Conservation (phyloP, 345 rosid genomes). For the Ailanthus altissimus region DNA sequence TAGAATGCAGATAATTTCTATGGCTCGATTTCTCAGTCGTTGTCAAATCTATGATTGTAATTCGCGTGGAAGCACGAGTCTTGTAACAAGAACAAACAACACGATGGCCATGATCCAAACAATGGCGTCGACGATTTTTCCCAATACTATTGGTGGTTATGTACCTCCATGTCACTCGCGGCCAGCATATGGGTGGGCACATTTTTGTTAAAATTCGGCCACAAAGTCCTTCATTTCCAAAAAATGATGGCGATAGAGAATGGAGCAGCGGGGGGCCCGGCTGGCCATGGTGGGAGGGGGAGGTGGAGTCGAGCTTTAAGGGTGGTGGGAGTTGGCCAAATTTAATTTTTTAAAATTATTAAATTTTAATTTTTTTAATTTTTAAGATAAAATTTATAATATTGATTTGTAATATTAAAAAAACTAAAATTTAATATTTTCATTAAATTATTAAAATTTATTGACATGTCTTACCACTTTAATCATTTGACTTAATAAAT, state of each 20-base stretch:
- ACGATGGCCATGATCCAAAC: slow-evolving; percentile 89
- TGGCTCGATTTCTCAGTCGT: slow-evolving; percentile 61
- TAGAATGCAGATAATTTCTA: slow-evolving; percentile 95
- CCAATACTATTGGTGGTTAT: slow-evolving; percentile 43
- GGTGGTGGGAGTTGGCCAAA: too few relatives aligned
- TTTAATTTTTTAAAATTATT: too few relatives aligned
- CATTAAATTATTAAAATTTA: too few relatives aligned
- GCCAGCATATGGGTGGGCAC: slow-evolving; percentile 44
- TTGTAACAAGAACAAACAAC: slow-evolving; percentile 70
- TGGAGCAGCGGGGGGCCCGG: too few relatives aligned
- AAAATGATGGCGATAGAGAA: slow-evolving; percentile 77
- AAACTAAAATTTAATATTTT: too few relatives aligned
- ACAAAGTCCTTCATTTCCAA: slow-evolving; percentile 78
- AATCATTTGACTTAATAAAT: too few relatives aligned
- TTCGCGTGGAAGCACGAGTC: slow-evolving; percentile 62
- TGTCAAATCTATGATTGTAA: slow-evolving; percentile 40
- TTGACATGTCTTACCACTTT: too few relatives aligned
- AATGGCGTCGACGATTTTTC: slow-evolving; percentile 71
- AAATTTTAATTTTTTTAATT: too few relatives aligned
- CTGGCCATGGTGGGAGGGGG: too few relatives aligned
- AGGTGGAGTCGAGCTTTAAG: too few relatives aligned
- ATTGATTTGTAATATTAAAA: too few relatives aligned
- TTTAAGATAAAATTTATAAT: too few relatives aligned
- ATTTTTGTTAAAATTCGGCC: slow-evolving; percentile 59
- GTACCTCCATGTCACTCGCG: slow-evolving; percentile 38